phyloP scores from a whole-genome alignment of 805 yeast species.

The Diddensiella santjacobensis region DNA sequence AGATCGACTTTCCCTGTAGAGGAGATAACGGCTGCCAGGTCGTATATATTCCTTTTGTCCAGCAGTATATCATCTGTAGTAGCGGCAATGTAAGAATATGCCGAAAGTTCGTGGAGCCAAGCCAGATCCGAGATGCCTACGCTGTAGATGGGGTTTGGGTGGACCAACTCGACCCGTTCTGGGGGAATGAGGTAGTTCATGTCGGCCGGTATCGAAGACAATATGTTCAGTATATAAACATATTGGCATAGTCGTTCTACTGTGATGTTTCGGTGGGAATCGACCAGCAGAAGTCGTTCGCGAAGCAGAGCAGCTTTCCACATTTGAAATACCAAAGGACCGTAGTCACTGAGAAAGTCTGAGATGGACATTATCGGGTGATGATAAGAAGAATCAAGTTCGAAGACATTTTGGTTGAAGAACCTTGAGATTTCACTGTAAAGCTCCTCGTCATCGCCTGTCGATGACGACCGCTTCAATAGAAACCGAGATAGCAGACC shows the following conservation, averaged over 20 bases:
- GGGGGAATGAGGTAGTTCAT: conserved; percentile 35
- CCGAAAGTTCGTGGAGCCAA: conserved; percentile 29
- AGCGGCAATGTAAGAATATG: conserved; percentile 49
- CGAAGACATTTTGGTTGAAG: conserved; percentile 34
- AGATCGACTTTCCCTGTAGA: neutral
- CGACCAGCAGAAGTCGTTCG: conserved; percentile 46
- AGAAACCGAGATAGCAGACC: conserved; percentile 18
- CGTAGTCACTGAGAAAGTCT: conserved; percentile 46
- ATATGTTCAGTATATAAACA: conserved; percentile 53
- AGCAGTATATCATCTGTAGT: conserved; percentile 66
- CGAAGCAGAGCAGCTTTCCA: conserved; percentile 64
- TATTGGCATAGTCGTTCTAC: conserved; percentile 45
- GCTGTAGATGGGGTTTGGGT: conserved; percentile 42
- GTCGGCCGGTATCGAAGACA: conserved; percentile 63
- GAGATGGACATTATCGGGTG: conserved; percentile 39
- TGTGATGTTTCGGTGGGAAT: conserved; percentile 33
- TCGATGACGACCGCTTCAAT: neutral
- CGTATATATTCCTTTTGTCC: conserved; percentile 51
- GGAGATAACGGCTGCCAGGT: conserved; percentile 35
- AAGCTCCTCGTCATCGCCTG: conserved; percentile 5
- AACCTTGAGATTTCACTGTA: conserved; percentile 10
- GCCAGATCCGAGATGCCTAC: conserved; percentile 57
- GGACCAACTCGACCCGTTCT: conserved; percentile 21
- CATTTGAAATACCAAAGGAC: conserved; percentile 61
- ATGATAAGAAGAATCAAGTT: conserved; percentile 35